These are phyloP conservation scores for Rhodomyrtus tomentosa DNA, from an alignment of 345 rosid genomes.

Conservation along the genomic window DNA sequence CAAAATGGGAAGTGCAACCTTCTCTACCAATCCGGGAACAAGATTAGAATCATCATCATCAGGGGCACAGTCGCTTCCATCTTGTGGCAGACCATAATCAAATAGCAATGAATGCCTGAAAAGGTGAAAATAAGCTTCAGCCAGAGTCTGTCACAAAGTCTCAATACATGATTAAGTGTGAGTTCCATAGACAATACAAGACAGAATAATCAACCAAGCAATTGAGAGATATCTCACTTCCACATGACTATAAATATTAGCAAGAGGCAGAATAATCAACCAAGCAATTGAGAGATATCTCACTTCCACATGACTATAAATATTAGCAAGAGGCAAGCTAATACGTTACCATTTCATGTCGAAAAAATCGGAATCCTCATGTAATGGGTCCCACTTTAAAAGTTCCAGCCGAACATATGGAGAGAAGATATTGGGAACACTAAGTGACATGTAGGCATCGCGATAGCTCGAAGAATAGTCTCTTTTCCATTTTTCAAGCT, in stretches of 20 bases:
- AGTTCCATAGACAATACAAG: not conserved
- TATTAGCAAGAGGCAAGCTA: not conserved
- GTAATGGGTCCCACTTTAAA: conserved; percentile 89
- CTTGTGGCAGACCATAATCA: conserved; percentile 71
- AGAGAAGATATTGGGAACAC: conserved; percentile 81
- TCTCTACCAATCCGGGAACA: conserved; percentile 79
- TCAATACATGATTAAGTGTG: not conserved
- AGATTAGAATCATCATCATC: conserved; percentile 87
- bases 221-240: not conserved
- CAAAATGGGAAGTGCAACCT: conserved; percentile 73
- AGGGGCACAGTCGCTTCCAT: conserved; percentile 39
- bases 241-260: not conserved
- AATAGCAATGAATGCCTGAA: conserved; percentile 78
- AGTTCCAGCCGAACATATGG: conserved; percentile 91
- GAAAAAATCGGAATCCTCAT: conserved; percentile 57
- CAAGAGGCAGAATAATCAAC: not conserved
- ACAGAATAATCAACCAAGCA: not conserved
- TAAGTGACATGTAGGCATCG: conserved; percentile 89
- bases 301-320: not conserved
- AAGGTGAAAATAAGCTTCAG: conserved; percentile 4
- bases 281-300: not conserved
- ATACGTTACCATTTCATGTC: conserved; percentile 67
- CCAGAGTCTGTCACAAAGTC: not conserved
- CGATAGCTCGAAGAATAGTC: conserved; percentile 59
- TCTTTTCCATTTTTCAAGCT: conserved; percentile 81